Evolutionary conservation across 495 filamentous ascomycete genomes (phyloP).

Genomic region (Lasiosphaeria ovina): DNA sequence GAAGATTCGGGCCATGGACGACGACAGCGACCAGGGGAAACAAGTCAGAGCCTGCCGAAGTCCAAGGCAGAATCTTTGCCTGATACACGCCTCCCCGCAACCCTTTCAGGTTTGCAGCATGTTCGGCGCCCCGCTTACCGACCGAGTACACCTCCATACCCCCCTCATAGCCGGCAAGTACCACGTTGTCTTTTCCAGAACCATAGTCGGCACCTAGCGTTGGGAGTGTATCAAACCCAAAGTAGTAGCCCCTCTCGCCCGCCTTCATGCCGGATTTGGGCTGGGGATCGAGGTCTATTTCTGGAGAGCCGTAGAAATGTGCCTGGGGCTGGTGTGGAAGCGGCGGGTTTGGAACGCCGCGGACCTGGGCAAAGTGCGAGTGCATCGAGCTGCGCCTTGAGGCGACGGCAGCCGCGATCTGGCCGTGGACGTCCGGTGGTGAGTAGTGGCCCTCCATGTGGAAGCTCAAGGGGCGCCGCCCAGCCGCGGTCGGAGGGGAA

Average conservation of each 20-base stretch:
- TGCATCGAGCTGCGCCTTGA: constrained; percentile 58
- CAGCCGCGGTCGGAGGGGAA: constrained; percentile 43
- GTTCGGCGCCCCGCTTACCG: constrained; percentile 63
- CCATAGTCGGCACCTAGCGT: constrained; percentile 46
- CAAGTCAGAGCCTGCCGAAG: constrained; percentile 29
- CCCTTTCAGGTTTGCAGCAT: constrained; percentile 65
- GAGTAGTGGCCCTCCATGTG: constrained; percentile 49
- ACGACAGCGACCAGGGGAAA: constrained; percentile 71
- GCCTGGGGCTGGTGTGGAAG: constrained; percentile 79
- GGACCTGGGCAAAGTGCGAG: constrained; percentile 49
- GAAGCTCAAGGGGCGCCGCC: constrained; percentile 50
- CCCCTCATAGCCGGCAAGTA: constrained; percentile 74
- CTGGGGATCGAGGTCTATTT: constrained; percentile 66
- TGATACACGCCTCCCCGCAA: constrained; percentile 76
- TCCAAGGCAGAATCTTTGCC: constrained; percentile 71
- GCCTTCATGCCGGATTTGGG: constrained; percentile 50
- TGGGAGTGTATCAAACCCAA: constrained; percentile 71
- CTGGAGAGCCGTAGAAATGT: constrained; percentile 63
- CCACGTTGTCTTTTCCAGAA: constrained; percentile 60
- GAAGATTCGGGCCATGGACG: constrained; percentile 66
- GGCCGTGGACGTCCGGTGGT: constrained; percentile 43
- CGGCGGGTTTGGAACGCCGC: constrained; percentile 57
- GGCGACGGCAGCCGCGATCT: constrained; percentile 40
- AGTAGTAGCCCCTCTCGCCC: constrained; percentile 66
- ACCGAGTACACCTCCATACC: constrained; percentile 69